Evolutionary conservation across 2,329 filamentous ascomycete species (phyloP).

Genomic region (Colletotrichum limetticola): DNA sequence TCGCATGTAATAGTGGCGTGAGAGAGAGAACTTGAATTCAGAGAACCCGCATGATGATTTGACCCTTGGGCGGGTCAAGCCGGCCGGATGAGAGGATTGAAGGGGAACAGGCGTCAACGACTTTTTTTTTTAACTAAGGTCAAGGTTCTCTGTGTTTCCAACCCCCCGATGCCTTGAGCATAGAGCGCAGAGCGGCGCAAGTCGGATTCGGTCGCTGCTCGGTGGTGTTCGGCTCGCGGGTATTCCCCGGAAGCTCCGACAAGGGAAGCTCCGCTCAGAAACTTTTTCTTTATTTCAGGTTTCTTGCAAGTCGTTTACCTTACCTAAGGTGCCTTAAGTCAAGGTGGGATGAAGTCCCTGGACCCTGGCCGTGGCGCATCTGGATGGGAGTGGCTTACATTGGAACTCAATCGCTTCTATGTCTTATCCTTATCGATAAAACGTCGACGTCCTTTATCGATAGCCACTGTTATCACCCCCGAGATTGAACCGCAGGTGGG

Average conservation of each 20-base stretch:
- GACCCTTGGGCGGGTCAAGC: conserved; percentile 15
- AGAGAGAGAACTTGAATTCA: neutral
- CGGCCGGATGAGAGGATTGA: conserved; percentile 10
- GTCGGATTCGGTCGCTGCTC: neutral
- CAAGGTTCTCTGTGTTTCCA: too few species aligned
- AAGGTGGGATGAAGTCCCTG: neutral
- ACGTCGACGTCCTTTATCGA: too few species aligned
- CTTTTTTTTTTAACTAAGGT: neutral
- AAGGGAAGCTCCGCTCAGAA: conserved; percentile 28
- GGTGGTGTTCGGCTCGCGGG: conserved; percentile 8
- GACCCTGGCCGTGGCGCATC: neutral
- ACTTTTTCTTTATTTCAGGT: neutral
- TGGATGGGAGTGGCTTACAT: neutral
- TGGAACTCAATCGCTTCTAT: neutral
- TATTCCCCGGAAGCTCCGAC: conserved; percentile 31
- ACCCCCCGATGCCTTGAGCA: neutral
- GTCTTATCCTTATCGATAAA: neutral
- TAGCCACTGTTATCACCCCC: neutral
- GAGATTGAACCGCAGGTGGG: neutral
- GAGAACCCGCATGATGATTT: conserved; percentile 17
- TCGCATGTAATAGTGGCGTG: conserved; percentile 14
- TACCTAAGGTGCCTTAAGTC: too few species aligned
- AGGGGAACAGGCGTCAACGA: conserved; percentile 18
- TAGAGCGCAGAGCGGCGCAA: neutral
- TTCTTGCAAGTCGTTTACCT: neutral